Evolutionary conservation across 805 yeast genomes (phyloP).

Genomic region (Candida tammaniensis): DNA sequence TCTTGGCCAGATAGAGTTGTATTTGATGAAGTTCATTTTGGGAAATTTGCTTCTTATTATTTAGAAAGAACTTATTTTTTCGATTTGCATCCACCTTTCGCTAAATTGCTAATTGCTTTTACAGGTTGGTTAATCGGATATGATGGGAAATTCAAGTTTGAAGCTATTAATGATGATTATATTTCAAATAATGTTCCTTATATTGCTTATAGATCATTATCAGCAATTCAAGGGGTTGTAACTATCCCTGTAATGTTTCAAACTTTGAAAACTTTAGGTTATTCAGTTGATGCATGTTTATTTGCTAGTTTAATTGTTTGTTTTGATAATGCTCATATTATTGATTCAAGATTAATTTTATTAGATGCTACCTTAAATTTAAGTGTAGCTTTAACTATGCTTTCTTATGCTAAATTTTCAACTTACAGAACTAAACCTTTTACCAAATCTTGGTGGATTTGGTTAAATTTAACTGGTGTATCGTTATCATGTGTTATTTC

Average conservation of each 20-base stretch:
- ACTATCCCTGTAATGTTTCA: constrained; percentile 82
- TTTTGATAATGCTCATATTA: constrained; percentile 86
- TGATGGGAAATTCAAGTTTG: constrained; percentile 90
- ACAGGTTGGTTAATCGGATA: constrained; percentile 89
- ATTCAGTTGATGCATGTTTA: constrained; percentile 74
- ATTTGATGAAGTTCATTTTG: constrained; percentile 85
- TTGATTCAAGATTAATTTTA: constrained; percentile 85
- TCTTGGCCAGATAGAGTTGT: constrained; percentile 73
- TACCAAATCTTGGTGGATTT: constrained; percentile 73
- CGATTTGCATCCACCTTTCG: constrained; percentile 98
- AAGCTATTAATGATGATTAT: constrained; percentile 82
- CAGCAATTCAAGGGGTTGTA: constrained; percentile 77
- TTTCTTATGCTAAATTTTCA: constrained; percentile 75
- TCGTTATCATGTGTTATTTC: constrained; percentile 88
- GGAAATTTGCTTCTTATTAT: constrained; percentile 82
- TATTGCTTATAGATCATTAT: constrained; percentile 73
- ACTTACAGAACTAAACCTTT: constrained; percentile 66
- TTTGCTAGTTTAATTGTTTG: constrained; percentile 73
- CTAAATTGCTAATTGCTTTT: constrained; percentile 85
- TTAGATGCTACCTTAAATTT: constrained; percentile 87
- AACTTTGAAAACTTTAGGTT: constrained; percentile 83
- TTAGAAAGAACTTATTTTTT: constrained; percentile 88
- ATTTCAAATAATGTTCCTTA: constrained; percentile 80
- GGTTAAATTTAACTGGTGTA: constrained; percentile 84
- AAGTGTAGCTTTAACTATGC: constrained; percentile 78